Evolutionary conservation across 495 filamentous ascomycete species (phyloP).

Genomic region (Thermothielavioides terrestris): DNA sequence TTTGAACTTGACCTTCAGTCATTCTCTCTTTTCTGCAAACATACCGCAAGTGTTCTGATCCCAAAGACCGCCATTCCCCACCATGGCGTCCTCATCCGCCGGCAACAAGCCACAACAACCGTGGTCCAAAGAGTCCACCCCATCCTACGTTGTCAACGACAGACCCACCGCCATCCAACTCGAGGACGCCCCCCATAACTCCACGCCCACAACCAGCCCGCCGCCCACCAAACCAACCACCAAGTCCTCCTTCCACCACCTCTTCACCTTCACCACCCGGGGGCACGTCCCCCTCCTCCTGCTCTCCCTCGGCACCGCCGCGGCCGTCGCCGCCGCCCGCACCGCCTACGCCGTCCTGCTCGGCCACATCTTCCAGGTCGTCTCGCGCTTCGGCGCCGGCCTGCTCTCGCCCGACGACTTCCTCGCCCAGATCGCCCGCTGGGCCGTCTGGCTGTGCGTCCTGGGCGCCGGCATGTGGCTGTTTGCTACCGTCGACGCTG

Average conservation of each 20-base stretch:
- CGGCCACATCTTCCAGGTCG: constrained; percentile 65
- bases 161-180: constrained; percentile 1
- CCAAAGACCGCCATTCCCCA: no score
- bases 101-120: neutral
- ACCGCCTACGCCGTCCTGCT: constrained; percentile 62
- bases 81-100: neutral
- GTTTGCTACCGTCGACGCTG: constrained; percentile 54
- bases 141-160: neutral
- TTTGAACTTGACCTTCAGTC: neutral
- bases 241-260: constrained; percentile 28
- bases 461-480: constrained; percentile 59
- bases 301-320: constrained; percentile 43
- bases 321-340: constrained; percentile 52
- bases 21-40: neutral
- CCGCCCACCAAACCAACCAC: neutral
- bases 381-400: constrained; percentile 57
- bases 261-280: constrained; percentile 66
- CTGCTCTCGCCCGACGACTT: constrained; percentile 41
- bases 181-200: neutral
- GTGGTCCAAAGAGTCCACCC: neutral
- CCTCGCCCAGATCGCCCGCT: constrained; percentile 45
- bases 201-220: neutral
- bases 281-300: constrained; percentile 49
- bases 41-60: no score
- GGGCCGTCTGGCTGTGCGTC: constrained; percentile 48